These are phyloP conservation scores for Gossypium davidsonii DNA, from an alignment of 441 rosid genomes.

Conservation along the genomic window DNA sequence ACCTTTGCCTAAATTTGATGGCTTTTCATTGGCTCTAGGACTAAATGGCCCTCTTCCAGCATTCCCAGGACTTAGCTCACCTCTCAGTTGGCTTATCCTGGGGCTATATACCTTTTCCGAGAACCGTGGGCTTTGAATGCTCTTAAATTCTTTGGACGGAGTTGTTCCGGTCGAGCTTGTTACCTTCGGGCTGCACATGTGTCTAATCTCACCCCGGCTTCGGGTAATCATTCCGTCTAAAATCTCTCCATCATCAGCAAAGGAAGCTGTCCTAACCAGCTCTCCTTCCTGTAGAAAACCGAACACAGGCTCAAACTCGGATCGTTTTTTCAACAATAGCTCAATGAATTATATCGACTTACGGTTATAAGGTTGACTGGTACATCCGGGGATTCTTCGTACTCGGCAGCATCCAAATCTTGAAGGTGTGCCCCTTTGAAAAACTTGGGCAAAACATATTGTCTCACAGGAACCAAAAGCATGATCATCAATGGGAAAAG, in stretches of 20 bases:
- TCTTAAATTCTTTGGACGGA: slow-evolving; percentile 39
- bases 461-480: slow-evolving; percentile 62
- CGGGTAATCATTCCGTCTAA: slow-evolving; percentile 58
- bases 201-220: slow-evolving; percentile 59
- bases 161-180: slow-evolving; percentile 29
- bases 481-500: slow-evolving; percentile 66
- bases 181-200: slow-evolving; percentile 35
- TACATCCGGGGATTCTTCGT: slow-evolving; percentile 56
- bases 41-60: slow-evolving; percentile 41
- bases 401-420: slow-evolving; percentile 63
- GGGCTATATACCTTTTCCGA: slow-evolving; percentile 52
- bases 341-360: slow-evolving; percentile 12
- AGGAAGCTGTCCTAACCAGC: slow-evolving; percentile 49
- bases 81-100: slow-evolving; percentile 49
- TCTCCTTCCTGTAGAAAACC: slow-evolving; percentile 27
- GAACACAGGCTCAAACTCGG: neutral
- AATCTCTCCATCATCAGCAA: slow-evolving; percentile 55
- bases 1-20: slow-evolving; percentile 56
- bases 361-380: slow-evolving; percentile 48
- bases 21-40: slow-evolving; percentile 49
- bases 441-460: slow-evolving; percentile 52
- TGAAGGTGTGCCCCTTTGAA: slow-evolving; percentile 61
- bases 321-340: neutral
- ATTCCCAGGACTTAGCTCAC: slow-evolving; percentile 40
- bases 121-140: slow-evolving; percentile 48